Percentiles rank a stretch among this genome's conserved stretches.
Conservation (phyloP, 2,329 filamentous ascomycete species). For the Trichoderma sp. region DNA sequence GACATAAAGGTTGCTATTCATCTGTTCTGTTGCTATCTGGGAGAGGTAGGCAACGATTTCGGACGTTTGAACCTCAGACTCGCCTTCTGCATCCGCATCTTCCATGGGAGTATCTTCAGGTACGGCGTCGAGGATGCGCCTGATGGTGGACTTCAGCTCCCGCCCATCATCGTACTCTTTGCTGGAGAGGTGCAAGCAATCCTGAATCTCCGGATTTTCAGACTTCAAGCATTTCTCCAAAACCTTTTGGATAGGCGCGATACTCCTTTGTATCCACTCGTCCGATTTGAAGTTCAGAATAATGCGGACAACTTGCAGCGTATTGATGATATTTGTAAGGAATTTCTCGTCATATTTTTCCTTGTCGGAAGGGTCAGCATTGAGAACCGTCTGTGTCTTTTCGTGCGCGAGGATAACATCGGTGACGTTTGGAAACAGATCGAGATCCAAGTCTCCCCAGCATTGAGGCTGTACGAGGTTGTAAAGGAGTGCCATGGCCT, state of each 20-base stretch:
- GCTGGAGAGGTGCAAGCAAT: conserved; percentile 79
- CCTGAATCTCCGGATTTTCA: conserved; percentile 89
- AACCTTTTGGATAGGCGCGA: conserved; percentile 79
- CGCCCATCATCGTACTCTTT: conserved; percentile 69
- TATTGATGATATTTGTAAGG: conserved; percentile 86
- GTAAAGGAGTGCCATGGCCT: conserved; percentile 76
- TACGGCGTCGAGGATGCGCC: conserved; percentile 83
- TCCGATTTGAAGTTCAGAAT: conserved; percentile 85
- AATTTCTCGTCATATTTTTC: conserved; percentile 83
- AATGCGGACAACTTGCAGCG: conserved; percentile 86
- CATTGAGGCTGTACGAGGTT: conserved; percentile 84
- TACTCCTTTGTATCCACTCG: conserved; percentile 83
- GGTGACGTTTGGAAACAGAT: conserved; percentile 86
- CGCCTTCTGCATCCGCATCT: conserved; percentile 80
- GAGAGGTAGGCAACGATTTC: conserved; percentile 87
- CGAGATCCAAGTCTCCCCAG: conserved; percentile 90
- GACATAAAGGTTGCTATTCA: conserved; percentile 78
- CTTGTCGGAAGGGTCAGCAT: conserved; percentile 61
- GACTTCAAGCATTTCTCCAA: conserved; percentile 86
- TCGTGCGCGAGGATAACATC: conserved; percentile 84
- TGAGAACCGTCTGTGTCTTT: conserved; percentile 64
- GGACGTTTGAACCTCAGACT: conserved; percentile 76
- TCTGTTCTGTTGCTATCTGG: conserved; percentile 81
- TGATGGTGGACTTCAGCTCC: conserved; percentile 72
- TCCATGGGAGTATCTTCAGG: conserved; percentile 74